Evolutionary conservation across 495 filamentous ascomycete species (phyloP).

Genomic region (Tricharina praecox): DNA sequence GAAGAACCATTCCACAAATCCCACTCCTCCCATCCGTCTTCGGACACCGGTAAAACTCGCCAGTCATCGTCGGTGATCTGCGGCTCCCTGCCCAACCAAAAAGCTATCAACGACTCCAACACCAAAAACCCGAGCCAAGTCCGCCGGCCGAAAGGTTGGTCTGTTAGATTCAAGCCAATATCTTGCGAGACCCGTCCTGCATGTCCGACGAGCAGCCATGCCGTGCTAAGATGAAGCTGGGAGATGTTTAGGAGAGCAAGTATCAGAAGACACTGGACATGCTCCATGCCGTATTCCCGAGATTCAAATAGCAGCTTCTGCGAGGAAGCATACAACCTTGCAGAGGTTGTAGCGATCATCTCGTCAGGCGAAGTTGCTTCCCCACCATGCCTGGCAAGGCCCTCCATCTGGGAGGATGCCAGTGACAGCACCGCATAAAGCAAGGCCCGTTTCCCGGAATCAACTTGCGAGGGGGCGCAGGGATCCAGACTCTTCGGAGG

Average conservation of each 20-base stretch:
- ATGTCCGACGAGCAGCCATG: conserved; percentile 46
- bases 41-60: conserved; percentile 32
- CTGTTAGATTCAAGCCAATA: conserved; percentile 31
- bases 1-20: conserved; percentile 38
- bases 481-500: conserved; percentile 6
- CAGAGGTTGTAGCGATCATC: not conserved
- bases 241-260: conserved; percentile 44
- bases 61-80: conserved; percentile 38
- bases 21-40: conserved; percentile 58
- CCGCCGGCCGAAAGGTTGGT: conserved; percentile 33
- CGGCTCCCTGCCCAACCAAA: conserved; percentile 36
- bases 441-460: conserved; percentile 9
- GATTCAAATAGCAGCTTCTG: conserved; percentile 43
- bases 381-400: conserved; percentile 17
- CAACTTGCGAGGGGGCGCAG: conserved; percentile 9
- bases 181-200: conserved; percentile 42
- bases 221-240: conserved; percentile 35
- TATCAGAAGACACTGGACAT: conserved; percentile 48
- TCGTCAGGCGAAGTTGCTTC: conserved; percentile 1
- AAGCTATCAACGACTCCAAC: conserved; percentile 46
- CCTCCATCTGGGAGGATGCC: conserved; percentile 14
- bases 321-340: conserved; percentile 38
- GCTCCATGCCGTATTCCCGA: conserved; percentile 35
- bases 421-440: conserved; percentile 13
- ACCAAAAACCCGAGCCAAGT: conserved; percentile 48